Evolutionary conservation across 352 stramenopile species (phyloP).

Genomic region (Globisporangium viniferum): DNA sequence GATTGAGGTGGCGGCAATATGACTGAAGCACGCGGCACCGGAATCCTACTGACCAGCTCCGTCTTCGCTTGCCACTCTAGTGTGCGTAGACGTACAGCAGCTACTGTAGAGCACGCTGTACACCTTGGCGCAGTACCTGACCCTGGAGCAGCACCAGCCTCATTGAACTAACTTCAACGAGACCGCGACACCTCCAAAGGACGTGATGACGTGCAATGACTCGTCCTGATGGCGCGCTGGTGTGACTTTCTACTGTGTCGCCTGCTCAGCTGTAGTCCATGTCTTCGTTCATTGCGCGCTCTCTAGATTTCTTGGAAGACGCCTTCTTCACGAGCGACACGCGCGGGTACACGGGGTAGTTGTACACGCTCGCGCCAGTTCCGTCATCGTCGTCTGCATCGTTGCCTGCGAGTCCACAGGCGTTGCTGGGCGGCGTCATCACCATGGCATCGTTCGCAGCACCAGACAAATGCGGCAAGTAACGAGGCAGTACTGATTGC

Average conservation of each 20-base stretch:
- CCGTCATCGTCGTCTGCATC: slow-evolving; percentile 27
- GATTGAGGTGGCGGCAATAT: not conserved
- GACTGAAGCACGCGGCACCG: not conserved
- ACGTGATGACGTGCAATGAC: not conserved
- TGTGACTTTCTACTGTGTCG: not conserved
- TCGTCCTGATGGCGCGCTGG: not conserved
- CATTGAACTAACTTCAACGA: not conserved
- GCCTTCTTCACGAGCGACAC: slow-evolving; percentile 36
- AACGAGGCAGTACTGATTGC: slow-evolving; percentile 25
- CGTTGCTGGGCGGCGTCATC: not conserved
- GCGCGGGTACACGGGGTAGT: slow-evolving; percentile 52
- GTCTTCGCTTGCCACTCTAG: not conserved
- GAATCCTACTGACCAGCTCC: not conserved
- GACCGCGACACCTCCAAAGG: not conserved
- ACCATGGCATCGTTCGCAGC: slow-evolving; percentile 22
- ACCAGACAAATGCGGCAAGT: slow-evolving; percentile 40
- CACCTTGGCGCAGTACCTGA: not conserved
- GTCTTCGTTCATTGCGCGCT: slow-evolving; percentile 38
- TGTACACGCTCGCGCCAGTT: slow-evolving; percentile 37
- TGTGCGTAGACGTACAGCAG: not conserved
- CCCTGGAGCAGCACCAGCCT: not conserved
- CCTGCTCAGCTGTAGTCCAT: slow-evolving; percentile 51
- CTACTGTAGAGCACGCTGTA: not conserved
- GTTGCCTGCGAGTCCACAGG: not conserved
- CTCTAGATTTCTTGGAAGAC: slow-evolving; percentile 46